Percentiles rank a stretch among this genome's conserved stretches.
Evolutionary conservation across 2,329 filamentous ascomycete genomes (phyloP).

Genomic region (Balansia obtecta): DNA sequence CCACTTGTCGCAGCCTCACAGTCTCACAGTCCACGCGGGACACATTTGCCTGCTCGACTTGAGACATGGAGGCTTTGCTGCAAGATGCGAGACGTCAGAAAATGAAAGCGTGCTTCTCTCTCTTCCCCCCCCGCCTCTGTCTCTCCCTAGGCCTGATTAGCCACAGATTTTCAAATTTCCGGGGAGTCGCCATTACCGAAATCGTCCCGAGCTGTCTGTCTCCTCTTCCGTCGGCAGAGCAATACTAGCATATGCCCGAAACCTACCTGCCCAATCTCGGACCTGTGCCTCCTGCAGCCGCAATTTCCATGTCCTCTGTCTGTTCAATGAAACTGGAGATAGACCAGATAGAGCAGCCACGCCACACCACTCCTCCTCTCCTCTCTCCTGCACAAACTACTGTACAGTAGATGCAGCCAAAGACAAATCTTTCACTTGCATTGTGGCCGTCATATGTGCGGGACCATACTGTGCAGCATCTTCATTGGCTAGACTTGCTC

Average conservation of each 20-base stretch:
- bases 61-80: neutral
- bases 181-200: neutral
- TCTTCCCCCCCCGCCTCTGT: no score
- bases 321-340: neutral
- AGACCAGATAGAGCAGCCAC: neutral
- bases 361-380: neutral
- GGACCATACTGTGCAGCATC: neutral
- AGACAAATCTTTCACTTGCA: neutral
- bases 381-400: no score
- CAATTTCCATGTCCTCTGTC: neutral
- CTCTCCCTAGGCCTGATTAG: neutral
- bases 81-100: neutral
- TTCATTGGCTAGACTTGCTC: neutral
- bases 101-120: neutral
- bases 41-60: neutral
- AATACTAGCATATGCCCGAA: neutral
- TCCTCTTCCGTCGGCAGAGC: neutral
- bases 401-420: neutral
- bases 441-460: neutral
- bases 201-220: neutral
- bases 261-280: neutral
- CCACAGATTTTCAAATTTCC: neutral
- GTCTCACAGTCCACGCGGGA: neutral
- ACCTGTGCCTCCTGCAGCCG: neutral
- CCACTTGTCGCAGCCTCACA: no score